Evolutionary conservation across 1,139 yeast genomes (phyloP), one percentile per base, ranked within the genome.

Genomic region (Protomyces inouyei): DNA sequence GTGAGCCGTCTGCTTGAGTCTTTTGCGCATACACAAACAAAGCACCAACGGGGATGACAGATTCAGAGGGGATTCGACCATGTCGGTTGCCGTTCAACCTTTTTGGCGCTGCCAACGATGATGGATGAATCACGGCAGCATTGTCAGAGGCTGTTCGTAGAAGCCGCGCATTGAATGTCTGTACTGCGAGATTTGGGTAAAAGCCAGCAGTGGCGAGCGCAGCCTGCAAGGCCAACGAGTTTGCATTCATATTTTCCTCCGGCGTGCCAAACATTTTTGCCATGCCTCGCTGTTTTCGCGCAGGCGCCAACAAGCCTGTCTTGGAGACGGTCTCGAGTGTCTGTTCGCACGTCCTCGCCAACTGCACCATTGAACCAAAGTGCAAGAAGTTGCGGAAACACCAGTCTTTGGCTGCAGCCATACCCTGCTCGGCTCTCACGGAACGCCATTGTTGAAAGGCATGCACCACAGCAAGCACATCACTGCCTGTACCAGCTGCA

Each of bases 91-190:
- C 53, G 5, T 18, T 32, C 3, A 9, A 16, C 14, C 57, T 9
- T 16, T 43, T 38, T 4, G 63, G 63, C 32, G 63, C 63, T 10
- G 63, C 63, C 38, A 72, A 80, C 79, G 69, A 81, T 67, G 55
- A 28, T 14, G 67, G 68, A 54, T 67, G 69, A 9, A 61, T 55
- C 40, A 61, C 52, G 25, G 69, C 69, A 4, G 38, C 43, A 23
- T 57, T 55, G 28, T 69, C 70, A 46, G 54, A 51, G 46, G 61
- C 63, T 12, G 70, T 69, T 10, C 67, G 65, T 46, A 69, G 51
- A 35, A 36, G 14, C 40, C 70, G 53, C 6, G 61, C 52, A 36
- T 43, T 35, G 25, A 21, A 40, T 8, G 60, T 59, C 43, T 59
- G 59, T n/a, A 68, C 63, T 1, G 69, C 70, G 36, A 67, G 36